phyloP scores from a whole-genome alignment of 2,329 filamentous ascomycete genomes.

The Microdochium bolleyi region DNA sequence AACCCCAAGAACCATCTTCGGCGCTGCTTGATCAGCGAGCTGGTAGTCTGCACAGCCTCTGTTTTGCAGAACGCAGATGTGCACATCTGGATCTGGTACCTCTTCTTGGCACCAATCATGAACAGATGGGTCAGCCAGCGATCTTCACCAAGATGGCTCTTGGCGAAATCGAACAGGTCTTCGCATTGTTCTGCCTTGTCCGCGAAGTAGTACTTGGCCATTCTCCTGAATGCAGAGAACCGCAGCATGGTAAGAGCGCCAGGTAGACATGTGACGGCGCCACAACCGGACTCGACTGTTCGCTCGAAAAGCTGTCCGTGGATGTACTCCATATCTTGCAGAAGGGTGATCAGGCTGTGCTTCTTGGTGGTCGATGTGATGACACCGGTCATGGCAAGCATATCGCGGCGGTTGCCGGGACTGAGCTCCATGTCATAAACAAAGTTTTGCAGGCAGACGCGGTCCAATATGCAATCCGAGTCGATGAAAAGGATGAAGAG shows the following conservation, averaged over 20 bases:
- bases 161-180: conserved; percentile 93
- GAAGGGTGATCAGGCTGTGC: conserved; percentile 79
- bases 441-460: conserved; percentile 90
- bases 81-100: conserved; percentile 96
- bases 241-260: conserved; percentile 93
- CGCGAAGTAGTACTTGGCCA: conserved; percentile 98
- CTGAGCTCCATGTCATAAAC: conserved; percentile 98
- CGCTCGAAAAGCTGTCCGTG: conserved; percentile 95
- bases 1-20: conserved; percentile 95
- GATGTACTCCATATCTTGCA: conserved; percentile 98
- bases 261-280: conserved; percentile 88
- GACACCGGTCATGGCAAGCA: conserved; percentile 96
- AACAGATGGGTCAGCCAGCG: conserved; percentile 96
- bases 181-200: conserved; percentile 94
- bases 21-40: conserved; percentile 83
- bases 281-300: conserved; percentile 89
- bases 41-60: conserved; percentile 85
- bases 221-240: conserved; percentile 90
- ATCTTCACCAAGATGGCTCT: conserved; percentile 91
- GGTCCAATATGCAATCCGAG: conserved; percentile 90
- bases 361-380: conserved; percentile 91
- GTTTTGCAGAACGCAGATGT: conserved; percentile 98
- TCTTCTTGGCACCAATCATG: conserved; percentile 92
- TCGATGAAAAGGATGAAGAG: conserved; percentile 96
- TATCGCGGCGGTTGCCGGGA: conserved; percentile 82